Percentiles rank a stretch among this genome's conserved stretches.
These are phyloP conservation scores for Phytopythium oedochilum DNA, from an alignment of 352 stramenopile genomes.

Conservation along the genomic window DNA sequence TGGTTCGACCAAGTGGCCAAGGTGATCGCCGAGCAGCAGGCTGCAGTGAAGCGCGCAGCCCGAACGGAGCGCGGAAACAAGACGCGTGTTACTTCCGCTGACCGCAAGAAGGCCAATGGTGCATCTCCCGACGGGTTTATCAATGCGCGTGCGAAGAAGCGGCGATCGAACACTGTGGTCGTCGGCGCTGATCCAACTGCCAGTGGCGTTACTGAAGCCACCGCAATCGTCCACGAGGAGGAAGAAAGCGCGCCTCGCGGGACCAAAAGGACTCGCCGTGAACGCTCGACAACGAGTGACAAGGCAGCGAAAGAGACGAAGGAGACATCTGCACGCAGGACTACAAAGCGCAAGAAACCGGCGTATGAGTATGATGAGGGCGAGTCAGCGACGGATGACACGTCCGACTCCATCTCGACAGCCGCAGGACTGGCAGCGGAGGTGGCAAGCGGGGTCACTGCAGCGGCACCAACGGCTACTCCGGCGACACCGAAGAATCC, in stretches of 20 bases:
- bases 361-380: background rate
- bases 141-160: conserved; percentile 8
- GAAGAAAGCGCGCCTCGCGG: background rate
- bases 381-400: background rate
- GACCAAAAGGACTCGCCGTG: background rate
- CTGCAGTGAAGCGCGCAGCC: conserved; percentile 12
- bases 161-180: conserved; percentile 1
- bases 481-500: conserved; percentile 19
- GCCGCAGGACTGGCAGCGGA: background rate
- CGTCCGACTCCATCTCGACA: background rate
- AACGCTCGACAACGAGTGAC: background rate
- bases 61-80: background rate
- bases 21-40: conserved; percentile 17
- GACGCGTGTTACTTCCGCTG: background rate
- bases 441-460: background rate
- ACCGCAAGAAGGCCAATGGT: conserved; percentile 1
- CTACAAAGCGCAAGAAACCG: background rate
- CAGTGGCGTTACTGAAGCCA: background rate
- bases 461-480: conserved; percentile 6
- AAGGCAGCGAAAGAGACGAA: background rate
- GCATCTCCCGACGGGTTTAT: conserved; percentile 5
- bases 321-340: background rate
- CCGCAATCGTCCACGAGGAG: background rate
- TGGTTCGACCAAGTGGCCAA: conserved; percentile 58
- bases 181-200: background rate